Evolutionary conservation across 2,329 filamentous ascomycete species (phyloP), one percentile per base, ranked within the genome.

Genomic region (Microthyrium microscopicum): DNA sequence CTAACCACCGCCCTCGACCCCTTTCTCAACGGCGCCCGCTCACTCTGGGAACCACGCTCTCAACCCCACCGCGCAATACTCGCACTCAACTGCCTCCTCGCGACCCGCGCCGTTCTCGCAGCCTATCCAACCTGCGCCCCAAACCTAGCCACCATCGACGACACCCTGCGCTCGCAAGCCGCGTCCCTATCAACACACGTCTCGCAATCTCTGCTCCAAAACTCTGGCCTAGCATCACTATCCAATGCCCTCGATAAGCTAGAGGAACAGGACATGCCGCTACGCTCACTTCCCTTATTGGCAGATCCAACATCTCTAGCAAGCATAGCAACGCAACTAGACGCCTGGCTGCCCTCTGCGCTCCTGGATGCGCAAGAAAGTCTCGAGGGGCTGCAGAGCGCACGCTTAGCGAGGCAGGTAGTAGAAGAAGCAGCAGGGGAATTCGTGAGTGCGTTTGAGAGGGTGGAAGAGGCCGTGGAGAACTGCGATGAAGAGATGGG

Each of bases 331-430:
- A 80, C 85, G 45, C 68, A 66, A 26, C 63, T 98, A 5, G 89
- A 98, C 48, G 75, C 83, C 39, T 98, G 95, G 56, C 61, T 98
- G 17, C 85, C 89, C 0, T 91, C 83, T 1, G 89, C 87, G 3
- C 65, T 93, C 20, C 87, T 94, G 64, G 89, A 98, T 50, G 85
- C 85, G 3, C 73, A 81, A 44, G 79, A 89, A 32, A 81, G 83
- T 39, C 55, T 95, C 18, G 77, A 76, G 41, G 62, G 70, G 26
- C 57, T 98, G 2, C 73, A 78, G 40, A 79, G 81, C 46, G 70
- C 78, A 1, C 65, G 64, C 8, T 58, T 92, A 37, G 77, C 78
- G 11, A 70, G 81, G 30, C 64, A 74, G 29, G 70, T 93, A 31
- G 89, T 82, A 0, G 81, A 91, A 45, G 71, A 79, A 41, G 87